Percentiles rank a stretch among this genome's conserved stretches.
Evolutionary conservation across 371 early-diverging fungal species (phyloP).

Genomic region (Nematocida homosporus): DNA sequence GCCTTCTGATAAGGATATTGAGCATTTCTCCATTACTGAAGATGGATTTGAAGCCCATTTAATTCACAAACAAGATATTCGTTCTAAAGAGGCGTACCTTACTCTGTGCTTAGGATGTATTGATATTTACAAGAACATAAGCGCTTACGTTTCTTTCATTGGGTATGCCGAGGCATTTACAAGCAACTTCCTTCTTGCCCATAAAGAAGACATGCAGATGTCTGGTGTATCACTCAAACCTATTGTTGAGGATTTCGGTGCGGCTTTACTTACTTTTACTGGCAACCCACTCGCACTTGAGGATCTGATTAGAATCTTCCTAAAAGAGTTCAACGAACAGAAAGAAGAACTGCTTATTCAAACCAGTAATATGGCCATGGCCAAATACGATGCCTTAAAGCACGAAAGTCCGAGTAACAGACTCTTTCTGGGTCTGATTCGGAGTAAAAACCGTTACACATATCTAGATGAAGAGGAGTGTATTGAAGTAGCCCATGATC

Average conservation of each 20-base stretch:
- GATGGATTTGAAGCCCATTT: no score
- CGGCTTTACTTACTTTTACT: no score
- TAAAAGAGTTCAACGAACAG: slow-evolving; percentile 10
- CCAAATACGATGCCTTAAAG: slow-evolving; percentile 4
- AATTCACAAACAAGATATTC: slow-evolving; percentile 36
- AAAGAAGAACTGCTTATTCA: slow-evolving; percentile 30
- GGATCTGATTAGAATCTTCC: slow-evolving; percentile 17
- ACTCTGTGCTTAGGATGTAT: slow-evolving; percentile 22
- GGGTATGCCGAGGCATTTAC: slow-evolving; percentile 36
- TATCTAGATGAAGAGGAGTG: slow-evolving; percentile 16
- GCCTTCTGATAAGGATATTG: neutral
- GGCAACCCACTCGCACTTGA: no score
- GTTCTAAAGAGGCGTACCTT: slow-evolving; percentile 45
- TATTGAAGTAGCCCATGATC: slow-evolving; percentile 9
- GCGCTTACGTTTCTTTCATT: slow-evolving; percentile 14
- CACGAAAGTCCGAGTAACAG: slow-evolving; percentile 33
- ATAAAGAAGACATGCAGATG: slow-evolving; percentile 26
- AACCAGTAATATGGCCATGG: slow-evolving; percentile 39
- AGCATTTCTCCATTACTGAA: neutral
- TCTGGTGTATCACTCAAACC: slow-evolving; percentile 10
- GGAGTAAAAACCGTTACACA: neutral
- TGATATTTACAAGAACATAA: neutral
- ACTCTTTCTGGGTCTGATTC: slow-evolving; percentile 7
- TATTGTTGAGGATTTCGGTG: neutral
- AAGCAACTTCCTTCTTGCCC: slow-evolving; percentile 46